A percentile compares a stretch with the other conserved stretches of the same genome.
phyloP scores from a whole-genome alignment of 768 basidiomycete genomes.

The Cystobasidium onofrii region DNA sequence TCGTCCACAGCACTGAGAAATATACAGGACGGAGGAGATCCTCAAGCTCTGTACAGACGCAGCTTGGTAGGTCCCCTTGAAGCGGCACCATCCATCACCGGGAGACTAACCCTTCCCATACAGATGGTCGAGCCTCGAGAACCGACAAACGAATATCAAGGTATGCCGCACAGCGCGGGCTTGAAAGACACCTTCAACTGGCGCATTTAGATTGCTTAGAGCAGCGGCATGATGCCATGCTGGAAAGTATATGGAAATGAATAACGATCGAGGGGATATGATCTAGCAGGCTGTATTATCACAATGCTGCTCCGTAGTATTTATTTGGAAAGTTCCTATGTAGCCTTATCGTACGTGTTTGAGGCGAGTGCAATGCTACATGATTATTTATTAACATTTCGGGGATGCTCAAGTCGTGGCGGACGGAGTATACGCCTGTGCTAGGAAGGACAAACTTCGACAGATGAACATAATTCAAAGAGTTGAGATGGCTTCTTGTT shows the following conservation, averaged over 20 bases:
- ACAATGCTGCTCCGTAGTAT: no score
- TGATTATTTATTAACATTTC: background rate
- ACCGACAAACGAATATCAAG: background rate
- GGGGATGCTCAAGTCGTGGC: no score
- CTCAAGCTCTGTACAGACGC: slow-evolving; percentile 20
- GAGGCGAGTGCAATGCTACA: background rate
- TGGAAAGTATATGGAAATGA: no score
- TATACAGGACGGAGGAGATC: slow-evolving; percentile 17
- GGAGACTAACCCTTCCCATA: background rate
- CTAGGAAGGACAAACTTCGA: no score
- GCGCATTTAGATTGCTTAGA: slow-evolving; percentile 13
- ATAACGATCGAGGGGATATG: no score
- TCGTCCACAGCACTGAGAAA: background rate
- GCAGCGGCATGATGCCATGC: no score
- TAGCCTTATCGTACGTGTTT: background rate
- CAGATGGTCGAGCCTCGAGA: slow-evolving; percentile 25
- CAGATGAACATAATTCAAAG: background rate
- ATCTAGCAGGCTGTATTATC: no score
- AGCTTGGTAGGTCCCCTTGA: background rate
- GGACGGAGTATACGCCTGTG: no score
- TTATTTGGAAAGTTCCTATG: no score
- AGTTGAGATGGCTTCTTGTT: background rate
- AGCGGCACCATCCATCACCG: no score
- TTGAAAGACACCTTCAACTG: slow-evolving; percentile 25
- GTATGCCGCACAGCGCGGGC: background rate